These are phyloP conservation scores for Sonneratia caseolaris DNA, from an alignment of 345 rosid genomes.

Conservation along the genomic window DNA sequence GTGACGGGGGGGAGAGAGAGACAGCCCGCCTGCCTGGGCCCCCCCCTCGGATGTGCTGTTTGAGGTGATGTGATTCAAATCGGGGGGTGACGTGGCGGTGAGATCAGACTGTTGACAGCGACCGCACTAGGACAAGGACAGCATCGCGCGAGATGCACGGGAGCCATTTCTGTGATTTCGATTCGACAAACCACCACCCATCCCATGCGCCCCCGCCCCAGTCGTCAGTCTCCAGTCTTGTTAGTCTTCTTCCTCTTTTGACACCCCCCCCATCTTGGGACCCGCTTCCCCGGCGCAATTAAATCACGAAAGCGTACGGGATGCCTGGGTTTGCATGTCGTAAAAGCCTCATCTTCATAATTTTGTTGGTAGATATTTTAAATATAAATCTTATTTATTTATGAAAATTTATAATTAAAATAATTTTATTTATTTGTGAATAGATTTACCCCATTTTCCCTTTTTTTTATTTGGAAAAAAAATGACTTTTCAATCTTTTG, in stretches of 20 bases:
- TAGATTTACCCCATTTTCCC: too few relatives aligned
- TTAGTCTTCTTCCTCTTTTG: not conserved
- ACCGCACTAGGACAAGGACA: slow-evolving; percentile 17
- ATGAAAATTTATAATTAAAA: too few relatives aligned
- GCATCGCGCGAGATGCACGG: slow-evolving; percentile 52
- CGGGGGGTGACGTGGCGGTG: slow-evolving; percentile 15
- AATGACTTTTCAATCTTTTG: too few relatives aligned
- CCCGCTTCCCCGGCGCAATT: not conserved
- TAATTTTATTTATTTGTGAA: too few relatives aligned
- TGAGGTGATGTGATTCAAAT: not conserved
- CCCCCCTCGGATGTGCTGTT: not conserved
- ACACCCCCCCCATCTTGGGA: not conserved
- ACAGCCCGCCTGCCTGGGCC: not conserved
- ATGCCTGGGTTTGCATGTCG: too few relatives aligned
- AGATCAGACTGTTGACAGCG: slow-evolving; percentile 21
- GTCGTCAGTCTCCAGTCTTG: too few relatives aligned
- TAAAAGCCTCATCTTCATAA: too few relatives aligned
- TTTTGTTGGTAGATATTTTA: too few relatives aligned
- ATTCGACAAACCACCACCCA: not conserved
- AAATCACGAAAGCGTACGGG: too few relatives aligned
- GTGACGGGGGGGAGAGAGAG: not conserved
- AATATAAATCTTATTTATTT: too few relatives aligned
- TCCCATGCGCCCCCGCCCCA: too few relatives aligned
- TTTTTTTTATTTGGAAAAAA: too few relatives aligned
- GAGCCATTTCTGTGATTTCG: slow-evolving; percentile 15